A percentile compares a stretch with the other conserved stretches of the same genome.
Conservation (phyloP, 2,329 filamentous ascomycete genomes). For the Claviceps africana region DNA sequence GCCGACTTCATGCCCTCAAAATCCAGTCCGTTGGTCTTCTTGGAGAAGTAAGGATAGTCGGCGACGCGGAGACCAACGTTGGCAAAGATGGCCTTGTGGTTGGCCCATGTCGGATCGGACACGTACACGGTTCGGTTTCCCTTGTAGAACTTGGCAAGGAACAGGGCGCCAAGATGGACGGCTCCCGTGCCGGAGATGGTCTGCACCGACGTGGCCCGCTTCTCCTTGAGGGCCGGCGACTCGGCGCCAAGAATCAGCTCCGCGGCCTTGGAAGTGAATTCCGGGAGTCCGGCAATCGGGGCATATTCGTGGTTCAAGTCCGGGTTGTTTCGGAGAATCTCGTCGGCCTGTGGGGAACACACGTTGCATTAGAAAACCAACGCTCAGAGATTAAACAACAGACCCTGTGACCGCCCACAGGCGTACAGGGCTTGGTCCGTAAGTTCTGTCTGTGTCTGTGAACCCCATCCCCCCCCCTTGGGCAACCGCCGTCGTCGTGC, state of each 20-base stretch:
- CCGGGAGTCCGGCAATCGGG: conserved; percentile 76
- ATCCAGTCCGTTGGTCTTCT: conserved; percentile 79
- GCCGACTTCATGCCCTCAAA: conserved; percentile 73
- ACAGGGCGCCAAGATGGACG: conserved; percentile 82
- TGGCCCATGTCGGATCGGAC: conserved; percentile 93
- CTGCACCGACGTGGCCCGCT: conserved; percentile 70
- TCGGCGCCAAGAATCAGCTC: conserved; percentile 73
- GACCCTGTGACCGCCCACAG: background rate
- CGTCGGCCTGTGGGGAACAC: conserved; percentile 55
- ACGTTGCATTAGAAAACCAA: background rate
- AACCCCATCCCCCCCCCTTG: background rate
- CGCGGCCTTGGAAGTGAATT: conserved; percentile 80
- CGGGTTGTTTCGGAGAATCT: conserved; percentile 76
- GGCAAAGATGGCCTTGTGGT: conserved; percentile 96
- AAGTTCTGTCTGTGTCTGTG: background rate
- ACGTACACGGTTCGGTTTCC: conserved; percentile 69
- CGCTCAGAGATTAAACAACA: background rate
- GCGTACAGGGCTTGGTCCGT: background rate
- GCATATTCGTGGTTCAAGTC: conserved; percentile 96
- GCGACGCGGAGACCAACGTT: conserved; percentile 71
- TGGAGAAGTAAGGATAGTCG: conserved; percentile 87
- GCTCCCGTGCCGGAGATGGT: conserved; percentile 96
- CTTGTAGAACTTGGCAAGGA: conserved; percentile 83
- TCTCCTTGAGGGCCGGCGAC: conserved; percentile 71
- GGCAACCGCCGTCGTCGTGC: background rate